A percentile compares a stretch with the other conserved stretches of the same genome.
phyloP scores from a whole-genome alignment of 1,139 yeast species.

The Lodderomyces pseudojiufengensis region DNA sequence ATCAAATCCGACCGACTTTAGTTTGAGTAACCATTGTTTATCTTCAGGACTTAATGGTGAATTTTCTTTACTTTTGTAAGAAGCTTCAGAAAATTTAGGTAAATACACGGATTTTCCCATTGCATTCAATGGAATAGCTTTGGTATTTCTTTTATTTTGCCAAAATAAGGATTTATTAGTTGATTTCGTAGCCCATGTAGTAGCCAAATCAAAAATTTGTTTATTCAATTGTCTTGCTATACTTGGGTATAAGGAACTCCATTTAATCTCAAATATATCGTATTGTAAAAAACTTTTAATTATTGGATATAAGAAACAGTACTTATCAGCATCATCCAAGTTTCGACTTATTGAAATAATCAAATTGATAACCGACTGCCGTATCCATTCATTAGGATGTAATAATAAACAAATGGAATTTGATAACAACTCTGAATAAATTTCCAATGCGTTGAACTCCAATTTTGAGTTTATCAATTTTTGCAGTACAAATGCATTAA shows the following conservation, averaged over 20 bases:
- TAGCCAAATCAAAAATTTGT: constrained; percentile 60
- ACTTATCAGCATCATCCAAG: constrained; percentile 10
- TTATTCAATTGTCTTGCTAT: constrained; percentile 64
- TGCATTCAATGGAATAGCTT: constrained; percentile 21
- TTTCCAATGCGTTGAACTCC: constrained; percentile 40
- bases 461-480: constrained; percentile 34
- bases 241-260: constrained; percentile 63
- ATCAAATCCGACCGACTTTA: constrained; percentile 66
- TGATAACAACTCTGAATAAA: constrained; percentile 35
- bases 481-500: constrained; percentile 35
- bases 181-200: constrained; percentile 70
- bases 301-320: constrained; percentile 76
- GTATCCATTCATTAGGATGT: constrained; percentile 87
- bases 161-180: constrained; percentile 69
- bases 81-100: constrained; percentile 19
- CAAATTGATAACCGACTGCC: constrained; percentile 64
- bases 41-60: constrained; percentile 57
- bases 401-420: constrained; percentile 41
- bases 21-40: constrained; percentile 65
- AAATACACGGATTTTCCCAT: constrained; percentile 42
- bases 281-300: constrained; percentile 73
- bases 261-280: constrained; percentile 65
- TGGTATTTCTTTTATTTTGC: constrained; percentile 29
- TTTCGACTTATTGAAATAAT: constrained; percentile 61
- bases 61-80: constrained; percentile 9